Base-by-base conservation (phyloP, 345 rosid genomes). In the Linum lewisii region DNA sequence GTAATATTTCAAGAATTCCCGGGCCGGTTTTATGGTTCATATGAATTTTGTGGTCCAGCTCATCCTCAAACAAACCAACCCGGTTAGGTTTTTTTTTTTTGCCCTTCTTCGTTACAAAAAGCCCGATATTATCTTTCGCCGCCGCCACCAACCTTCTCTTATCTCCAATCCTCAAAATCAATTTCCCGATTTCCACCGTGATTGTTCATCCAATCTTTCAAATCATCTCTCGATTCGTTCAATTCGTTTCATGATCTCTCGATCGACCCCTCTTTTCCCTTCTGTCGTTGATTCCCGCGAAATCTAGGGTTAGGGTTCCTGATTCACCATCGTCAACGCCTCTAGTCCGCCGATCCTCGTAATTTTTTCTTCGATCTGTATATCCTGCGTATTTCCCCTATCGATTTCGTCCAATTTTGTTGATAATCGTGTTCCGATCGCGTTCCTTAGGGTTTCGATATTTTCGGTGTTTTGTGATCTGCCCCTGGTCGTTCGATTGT, bases 221-320 rank as follows among this genome's bases (percentile, higher is more conserved):
- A 72, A 69, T 70, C 69, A 15, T 63, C 24, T 6, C 29, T 44
- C 36, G 34, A 16, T 65, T 57, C 63, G 51, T 73, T 70, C 63
- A 59, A 70, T 76, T 82, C 65, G 50, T 11, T 18, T 51, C 64
- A 16, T 55, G 58, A 67, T 67, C 66, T 60, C 32, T 61, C 62
- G 24, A 66, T 75, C 60, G 70, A 61, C 74, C 57, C 60, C 69
- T 59, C 52, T 55, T 73, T 71, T 38, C 23, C 7, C 18, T 19
- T 13, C 51, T 6, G 64, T 57, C 52, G 63, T 58, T 66, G 19
- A 61, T 62, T 32, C 54, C 51, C 1, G 25, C 16, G 49, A 3
- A 47, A 54, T 73, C 69, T 79, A 78, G 81, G 82, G 78, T 76
- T 79, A 77, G 87, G 87, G 81, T 77, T 77, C 10, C 69, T 32